Evolutionary conservation across 257 asterid genomes (phyloP).

Genomic region (Jacaranda mimosifolia): DNA sequence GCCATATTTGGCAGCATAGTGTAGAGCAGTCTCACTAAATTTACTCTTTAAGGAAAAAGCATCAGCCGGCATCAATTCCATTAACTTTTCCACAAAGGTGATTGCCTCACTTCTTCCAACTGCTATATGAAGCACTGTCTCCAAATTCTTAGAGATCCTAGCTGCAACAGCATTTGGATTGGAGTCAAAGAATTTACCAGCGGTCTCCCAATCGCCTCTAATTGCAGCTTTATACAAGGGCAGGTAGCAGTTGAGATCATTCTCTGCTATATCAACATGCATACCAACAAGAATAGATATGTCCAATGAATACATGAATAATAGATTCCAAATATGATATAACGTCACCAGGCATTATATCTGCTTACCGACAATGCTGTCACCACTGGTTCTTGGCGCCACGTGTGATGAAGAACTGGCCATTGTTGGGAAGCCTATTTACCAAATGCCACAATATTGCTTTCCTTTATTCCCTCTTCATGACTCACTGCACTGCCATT

Average conservation of each 20-base stretch:
- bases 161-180: slow-evolving; percentile 42
- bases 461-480: slow-evolving; percentile 1
- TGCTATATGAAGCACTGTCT: slow-evolving; percentile 45
- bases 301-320: slow-evolving; percentile 8
- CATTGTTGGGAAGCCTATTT: slow-evolving; percentile 25
- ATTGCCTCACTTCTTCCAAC: slow-evolving; percentile 44
- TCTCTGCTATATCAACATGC: slow-evolving; percentile 23
- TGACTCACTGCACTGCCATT: background rate
- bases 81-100: slow-evolving; percentile 35
- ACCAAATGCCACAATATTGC: background rate
- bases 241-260: slow-evolving; percentile 43
- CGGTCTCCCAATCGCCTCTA: slow-evolving; percentile 48
- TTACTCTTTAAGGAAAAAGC: slow-evolving; percentile 37
- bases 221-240: slow-evolving; percentile 48
- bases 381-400: background rate
- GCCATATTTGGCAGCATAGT: slow-evolving; percentile 48
- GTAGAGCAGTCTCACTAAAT: slow-evolving; percentile 47
- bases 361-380: slow-evolving; percentile 31
- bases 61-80: slow-evolving; percentile 37
- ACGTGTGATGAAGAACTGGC: slow-evolving; percentile 33
- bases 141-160: slow-evolving; percentile 38
- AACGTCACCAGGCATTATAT: background rate
- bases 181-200: slow-evolving; percentile 35
- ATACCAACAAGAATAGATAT: background rate
- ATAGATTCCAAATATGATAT: background rate